These are phyloP conservation scores for Exserohilum turcica DNA, from an alignment of 2,329 filamentous ascomycete genomes.

Conservation along the genomic window DNA sequence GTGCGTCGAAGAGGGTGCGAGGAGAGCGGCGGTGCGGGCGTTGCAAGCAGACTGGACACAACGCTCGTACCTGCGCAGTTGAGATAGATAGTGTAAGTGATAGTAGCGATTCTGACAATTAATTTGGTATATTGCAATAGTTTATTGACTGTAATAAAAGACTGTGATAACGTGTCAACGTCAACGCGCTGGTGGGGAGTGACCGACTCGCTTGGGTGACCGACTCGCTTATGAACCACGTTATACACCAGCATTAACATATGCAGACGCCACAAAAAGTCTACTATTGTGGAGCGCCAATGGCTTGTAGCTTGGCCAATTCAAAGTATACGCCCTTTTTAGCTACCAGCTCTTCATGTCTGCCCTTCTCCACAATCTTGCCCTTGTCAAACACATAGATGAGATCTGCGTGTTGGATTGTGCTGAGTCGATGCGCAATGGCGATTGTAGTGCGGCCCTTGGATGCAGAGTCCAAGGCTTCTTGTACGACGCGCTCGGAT, in stretches of 20 bases:
- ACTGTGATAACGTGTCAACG: too few species aligned
- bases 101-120: too few species aligned
- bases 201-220: too few species aligned
- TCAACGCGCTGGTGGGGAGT: too few species aligned
- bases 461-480: constrained; percentile 78
- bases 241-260: background rate
- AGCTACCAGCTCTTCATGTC: constrained; percentile 65
- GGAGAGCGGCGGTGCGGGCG: too few species aligned
- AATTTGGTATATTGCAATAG: too few species aligned
- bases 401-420: constrained; percentile 90
- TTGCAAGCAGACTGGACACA: too few species aligned
- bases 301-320: constrained; percentile 43
- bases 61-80: too few species aligned
- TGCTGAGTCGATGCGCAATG: constrained; percentile 88
- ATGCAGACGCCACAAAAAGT: background rate
- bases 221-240: too few species aligned
- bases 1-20: too few species aligned
- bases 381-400: constrained; percentile 98
- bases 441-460: constrained; percentile 91
- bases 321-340: constrained; percentile 50
- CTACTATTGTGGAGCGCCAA: constrained; percentile 40
- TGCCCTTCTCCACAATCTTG: constrained; percentile 81
- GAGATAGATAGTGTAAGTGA: too few species aligned
- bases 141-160: too few species aligned
- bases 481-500: constrained; percentile 77